These are phyloP conservation scores for Oenanthe sinensis DNA, from an alignment of 129 eudicot species.

Conservation along the genomic window DNA sequence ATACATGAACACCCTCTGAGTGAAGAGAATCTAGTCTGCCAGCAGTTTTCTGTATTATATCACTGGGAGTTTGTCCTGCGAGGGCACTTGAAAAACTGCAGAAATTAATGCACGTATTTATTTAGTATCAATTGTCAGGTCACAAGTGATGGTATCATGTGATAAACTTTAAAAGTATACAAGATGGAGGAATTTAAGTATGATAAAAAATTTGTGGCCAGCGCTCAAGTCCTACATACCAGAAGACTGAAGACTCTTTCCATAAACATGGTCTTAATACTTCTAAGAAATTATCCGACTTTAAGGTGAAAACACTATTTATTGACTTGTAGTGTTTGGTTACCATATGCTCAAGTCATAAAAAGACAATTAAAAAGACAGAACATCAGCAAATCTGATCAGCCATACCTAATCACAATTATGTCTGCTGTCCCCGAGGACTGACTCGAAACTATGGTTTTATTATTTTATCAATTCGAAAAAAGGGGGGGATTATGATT, in stretches of 20 bases:
- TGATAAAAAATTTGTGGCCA: background rate
- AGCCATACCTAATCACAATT: background rate
- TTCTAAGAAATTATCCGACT: background rate
- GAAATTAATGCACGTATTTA: conserved; percentile 10
- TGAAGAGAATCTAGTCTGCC: conserved; percentile 91
- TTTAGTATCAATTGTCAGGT: background rate
- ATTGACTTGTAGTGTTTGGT: background rate
- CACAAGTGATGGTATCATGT: background rate
- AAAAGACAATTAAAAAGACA: background rate
- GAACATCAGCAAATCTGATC: background rate
- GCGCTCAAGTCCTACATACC: background rate
- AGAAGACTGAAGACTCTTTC: background rate
- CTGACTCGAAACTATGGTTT: background rate
- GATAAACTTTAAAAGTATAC: background rate
- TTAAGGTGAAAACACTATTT: background rate
- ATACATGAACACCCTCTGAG: conserved; percentile 96
- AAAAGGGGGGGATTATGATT: background rate
- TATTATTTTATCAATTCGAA: background rate
- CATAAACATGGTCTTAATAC: background rate
- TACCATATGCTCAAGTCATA: background rate
- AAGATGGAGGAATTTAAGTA: background rate
- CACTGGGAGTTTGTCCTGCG: conserved; percentile 65
- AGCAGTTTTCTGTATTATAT: conserved; percentile 67
- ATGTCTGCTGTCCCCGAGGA: background rate
- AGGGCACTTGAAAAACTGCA: conserved; percentile 85